Conservation (phyloP, 345 rosid species). For the Dimocarpus longan region DNA sequence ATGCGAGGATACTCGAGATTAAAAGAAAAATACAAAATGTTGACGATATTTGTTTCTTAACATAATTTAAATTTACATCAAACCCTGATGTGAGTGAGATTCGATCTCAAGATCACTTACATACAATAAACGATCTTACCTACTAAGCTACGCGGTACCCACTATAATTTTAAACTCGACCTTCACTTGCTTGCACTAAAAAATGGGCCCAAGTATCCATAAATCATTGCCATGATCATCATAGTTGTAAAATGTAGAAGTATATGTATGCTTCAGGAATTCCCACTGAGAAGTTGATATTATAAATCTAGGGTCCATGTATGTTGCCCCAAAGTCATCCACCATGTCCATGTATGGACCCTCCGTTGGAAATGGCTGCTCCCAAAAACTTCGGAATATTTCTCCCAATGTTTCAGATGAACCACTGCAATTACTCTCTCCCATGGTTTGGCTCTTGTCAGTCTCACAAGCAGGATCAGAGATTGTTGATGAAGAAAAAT, state of each 20-base stretch:
- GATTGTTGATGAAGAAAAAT: conserved; percentile 13
- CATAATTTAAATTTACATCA: no score
- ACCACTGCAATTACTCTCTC: neutral
- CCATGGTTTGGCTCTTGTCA: neutral
- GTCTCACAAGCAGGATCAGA: neutral
- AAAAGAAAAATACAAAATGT: no score
- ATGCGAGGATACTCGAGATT: neutral
- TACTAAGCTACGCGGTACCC: no score
- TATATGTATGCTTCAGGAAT: neutral
- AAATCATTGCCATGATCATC: neutral
- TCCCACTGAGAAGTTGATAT: neutral
- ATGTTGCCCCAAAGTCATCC: neutral
- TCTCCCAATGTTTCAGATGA: neutral
- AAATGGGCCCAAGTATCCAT: neutral
- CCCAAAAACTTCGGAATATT: conserved; percentile 15
- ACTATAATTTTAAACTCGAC: neutral
- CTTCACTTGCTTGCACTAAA: neutral
- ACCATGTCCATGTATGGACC: neutral
- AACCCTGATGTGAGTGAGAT: no score
- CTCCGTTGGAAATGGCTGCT: neutral
- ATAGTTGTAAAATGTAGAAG: neutral
- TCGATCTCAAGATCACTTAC: no score
- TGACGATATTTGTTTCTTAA: no score
- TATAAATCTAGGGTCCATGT: neutral
- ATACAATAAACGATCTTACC: no score